Conservation (phyloP, 495 filamentous ascomycete genomes). For the Cercophora scortea region DNA sequence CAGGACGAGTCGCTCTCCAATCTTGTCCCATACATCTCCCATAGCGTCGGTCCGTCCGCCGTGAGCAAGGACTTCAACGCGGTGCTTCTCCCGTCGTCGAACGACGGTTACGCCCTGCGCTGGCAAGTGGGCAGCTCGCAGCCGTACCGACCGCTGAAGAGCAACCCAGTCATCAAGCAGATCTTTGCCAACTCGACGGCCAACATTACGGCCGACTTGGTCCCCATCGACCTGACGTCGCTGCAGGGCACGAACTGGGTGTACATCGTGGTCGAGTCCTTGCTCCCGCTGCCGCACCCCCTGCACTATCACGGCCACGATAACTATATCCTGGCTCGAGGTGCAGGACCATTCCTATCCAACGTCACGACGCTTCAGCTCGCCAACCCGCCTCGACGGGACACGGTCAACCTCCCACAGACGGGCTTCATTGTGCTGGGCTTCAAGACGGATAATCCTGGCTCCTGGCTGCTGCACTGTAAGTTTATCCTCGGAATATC, state of each 20-base stretch:
- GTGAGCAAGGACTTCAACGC: constrained; percentile 17
- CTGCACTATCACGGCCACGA: constrained; percentile 53
- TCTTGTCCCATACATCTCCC: constrained; percentile 35
- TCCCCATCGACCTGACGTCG: neutral
- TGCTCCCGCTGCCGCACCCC: constrained; percentile 37
- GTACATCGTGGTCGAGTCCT: constrained; percentile 8
- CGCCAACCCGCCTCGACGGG: constrained; percentile 45
- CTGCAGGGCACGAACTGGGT: neutral
- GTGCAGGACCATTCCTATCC: constrained; percentile 1
- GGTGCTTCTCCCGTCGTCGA: neutral
- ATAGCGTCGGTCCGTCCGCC: constrained; percentile 21
- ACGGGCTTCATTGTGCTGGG: constrained; percentile 37
- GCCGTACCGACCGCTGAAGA: constrained; percentile 17
- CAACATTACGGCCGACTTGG: neutral
- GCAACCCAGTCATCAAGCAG: constrained; percentile 12
- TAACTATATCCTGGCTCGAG: constrained; percentile 47
- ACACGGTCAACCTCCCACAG: constrained; percentile 40
- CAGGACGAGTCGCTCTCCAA: constrained; percentile 27
- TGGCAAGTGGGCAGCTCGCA: constrained; percentile 12
- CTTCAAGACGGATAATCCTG: constrained; percentile 46
- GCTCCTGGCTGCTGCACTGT: constrained; percentile 34
- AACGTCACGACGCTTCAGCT: constrained; percentile 26
- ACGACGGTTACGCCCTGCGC: constrained; percentile 1
- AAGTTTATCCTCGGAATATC: no score
- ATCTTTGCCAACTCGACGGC: neutral